phyloP scores from a whole-genome alignment of 257 asterid species.

The Solanum paucissectum region DNA sequence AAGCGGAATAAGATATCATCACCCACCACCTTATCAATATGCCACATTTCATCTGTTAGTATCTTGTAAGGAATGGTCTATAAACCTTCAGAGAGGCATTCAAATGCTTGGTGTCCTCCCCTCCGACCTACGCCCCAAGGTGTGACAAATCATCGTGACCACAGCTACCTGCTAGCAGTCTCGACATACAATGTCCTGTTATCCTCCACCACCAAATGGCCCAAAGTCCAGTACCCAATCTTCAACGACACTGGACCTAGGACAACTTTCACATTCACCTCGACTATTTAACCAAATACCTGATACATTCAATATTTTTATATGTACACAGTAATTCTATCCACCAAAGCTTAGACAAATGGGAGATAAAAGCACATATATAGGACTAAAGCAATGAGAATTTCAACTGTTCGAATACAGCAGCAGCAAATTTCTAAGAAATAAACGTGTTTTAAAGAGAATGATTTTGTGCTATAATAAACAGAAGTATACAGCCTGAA shows the following conservation, averaged over 20 bases:
- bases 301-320: background rate
- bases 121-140: conserved; percentile 28
- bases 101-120: conserved; percentile 30
- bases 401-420: background rate
- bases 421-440: background rate
- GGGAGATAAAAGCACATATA: background rate
- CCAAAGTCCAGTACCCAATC: conserved; percentile 29
- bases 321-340: background rate
- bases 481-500: background rate
- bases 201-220: conserved; percentile 4
- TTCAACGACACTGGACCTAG: conserved; percentile 18
- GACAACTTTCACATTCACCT: conserved; percentile 13
- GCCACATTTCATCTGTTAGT: conserved; percentile 1
- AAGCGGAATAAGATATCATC: background rate
- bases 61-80: conserved; percentile 37
- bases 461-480: background rate
- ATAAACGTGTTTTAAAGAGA: background rate
- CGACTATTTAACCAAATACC: background rate
- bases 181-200: background rate
- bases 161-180: conserved; percentile 26
- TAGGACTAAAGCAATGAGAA: background rate
- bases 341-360: background rate
- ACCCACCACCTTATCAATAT: background rate
- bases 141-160: conserved; percentile 28
- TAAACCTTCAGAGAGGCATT: conserved; percentile 35